Evolutionary conservation across 179 eudicot species (phyloP).

Genomic region (Drosera spatulata): DNA sequence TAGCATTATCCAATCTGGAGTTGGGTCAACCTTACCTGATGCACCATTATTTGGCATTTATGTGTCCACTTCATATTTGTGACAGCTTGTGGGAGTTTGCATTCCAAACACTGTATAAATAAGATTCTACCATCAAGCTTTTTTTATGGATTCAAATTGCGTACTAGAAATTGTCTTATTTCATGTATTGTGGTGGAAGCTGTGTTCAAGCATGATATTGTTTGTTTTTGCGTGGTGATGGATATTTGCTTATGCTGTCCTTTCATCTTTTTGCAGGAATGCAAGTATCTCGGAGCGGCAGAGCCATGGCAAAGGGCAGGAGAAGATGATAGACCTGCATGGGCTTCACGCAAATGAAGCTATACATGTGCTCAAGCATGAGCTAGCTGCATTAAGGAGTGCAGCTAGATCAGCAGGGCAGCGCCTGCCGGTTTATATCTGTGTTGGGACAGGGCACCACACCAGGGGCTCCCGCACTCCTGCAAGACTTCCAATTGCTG

Average conservation of each 20-base stretch:
- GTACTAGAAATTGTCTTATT: no score
- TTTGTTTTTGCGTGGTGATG: neutral
- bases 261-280: slow-evolving; percentile 41
- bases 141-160: no score
- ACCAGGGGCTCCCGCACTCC: slow-evolving; percentile 86
- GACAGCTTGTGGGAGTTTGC: no score
- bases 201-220: neutral
- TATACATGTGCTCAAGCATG: slow-evolving; percentile 63
- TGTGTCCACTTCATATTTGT: no score
- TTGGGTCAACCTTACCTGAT: no score
- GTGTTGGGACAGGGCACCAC: slow-evolving; percentile 97
- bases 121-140: no score
- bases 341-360: slow-evolving; percentile 91
- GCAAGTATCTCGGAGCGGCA: slow-evolving; percentile 35
- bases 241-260: neutral
- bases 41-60: no score
- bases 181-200: no score
- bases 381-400: slow-evolving; percentile 47
- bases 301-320: slow-evolving; percentile 51
- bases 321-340: slow-evolving; percentile 83
- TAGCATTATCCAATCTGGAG: no score
- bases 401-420: slow-evolving; percentile 69
- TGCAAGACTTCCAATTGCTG: slow-evolving; percentile 74
- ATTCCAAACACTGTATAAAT: no score
- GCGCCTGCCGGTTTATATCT: slow-evolving; percentile 54